These are phyloP conservation scores for Alternaria arborescens DNA, from an alignment of 2,329 filamentous ascomycete genomes.

Conservation along the genomic window DNA sequence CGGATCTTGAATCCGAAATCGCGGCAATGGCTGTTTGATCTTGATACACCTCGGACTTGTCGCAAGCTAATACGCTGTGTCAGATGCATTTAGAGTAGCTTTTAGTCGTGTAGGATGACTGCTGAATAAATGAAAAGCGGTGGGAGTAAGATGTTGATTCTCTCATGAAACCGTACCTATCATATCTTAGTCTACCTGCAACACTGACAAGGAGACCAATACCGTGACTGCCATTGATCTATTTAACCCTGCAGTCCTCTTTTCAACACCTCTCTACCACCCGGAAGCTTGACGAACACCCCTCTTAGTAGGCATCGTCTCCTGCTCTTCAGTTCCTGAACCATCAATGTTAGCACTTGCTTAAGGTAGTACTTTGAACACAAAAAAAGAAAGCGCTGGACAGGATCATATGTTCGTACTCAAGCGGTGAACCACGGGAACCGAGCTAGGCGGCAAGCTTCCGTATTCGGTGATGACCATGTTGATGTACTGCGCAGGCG, in stretches of 20 bases:
- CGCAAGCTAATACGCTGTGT: background rate
- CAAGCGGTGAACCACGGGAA: constrained; percentile 75
- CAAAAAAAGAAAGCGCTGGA: constrained; percentile 21
- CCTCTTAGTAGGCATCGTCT: constrained; percentile 16
- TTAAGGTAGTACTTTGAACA: constrained; percentile 3
- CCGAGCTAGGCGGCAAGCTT: constrained; percentile 83
- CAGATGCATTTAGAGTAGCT: background rate
- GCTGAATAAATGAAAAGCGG: background rate
- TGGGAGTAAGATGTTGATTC: background rate
- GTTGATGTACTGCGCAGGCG: constrained; percentile 83
- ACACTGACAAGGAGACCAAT: background rate
- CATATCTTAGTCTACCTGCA: background rate
- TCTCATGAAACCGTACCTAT: background rate
- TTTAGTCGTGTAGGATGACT: background rate
- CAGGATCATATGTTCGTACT: constrained; percentile 47
- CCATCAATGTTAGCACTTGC: constrained; percentile 16
- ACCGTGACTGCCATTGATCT: background rate
- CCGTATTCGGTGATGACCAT: constrained; percentile 93
- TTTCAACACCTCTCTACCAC: constrained; percentile 6
- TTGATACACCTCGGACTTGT: background rate
- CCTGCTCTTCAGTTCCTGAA: constrained; percentile 25
- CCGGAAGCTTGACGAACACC: constrained; percentile 14
- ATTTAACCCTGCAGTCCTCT: background rate
- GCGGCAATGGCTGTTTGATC: background rate
- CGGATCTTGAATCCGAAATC: background rate